Conservation (phyloP, 2,329 filamentous ascomycete genomes). For the Fusarium transvaalense region DNA sequence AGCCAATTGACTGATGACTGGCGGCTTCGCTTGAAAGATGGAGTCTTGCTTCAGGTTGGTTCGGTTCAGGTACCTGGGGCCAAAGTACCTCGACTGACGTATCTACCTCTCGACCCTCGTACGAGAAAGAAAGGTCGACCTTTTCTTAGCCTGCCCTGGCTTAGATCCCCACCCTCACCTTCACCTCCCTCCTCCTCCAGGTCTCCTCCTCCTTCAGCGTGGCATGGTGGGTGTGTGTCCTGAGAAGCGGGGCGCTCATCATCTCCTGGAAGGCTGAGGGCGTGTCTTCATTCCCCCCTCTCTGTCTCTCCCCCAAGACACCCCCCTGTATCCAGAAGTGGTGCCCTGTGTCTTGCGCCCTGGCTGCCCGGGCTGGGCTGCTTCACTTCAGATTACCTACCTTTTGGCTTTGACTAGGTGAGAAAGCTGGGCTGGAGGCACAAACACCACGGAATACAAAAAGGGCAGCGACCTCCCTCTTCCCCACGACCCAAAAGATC, state of each 20-base stretch:
- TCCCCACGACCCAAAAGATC: constrained; percentile 35
- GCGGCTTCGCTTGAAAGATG: neutral
- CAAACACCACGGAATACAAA: constrained; percentile 52
- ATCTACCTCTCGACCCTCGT: constrained; percentile 43
- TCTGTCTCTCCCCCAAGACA: too few species aligned
- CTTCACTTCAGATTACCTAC: constrained; percentile 52
- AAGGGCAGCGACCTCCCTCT: constrained; percentile 50
- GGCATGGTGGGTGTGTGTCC: constrained; percentile 22
- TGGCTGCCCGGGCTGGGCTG: constrained; percentile 46
- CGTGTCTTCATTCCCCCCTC: constrained; percentile 24
- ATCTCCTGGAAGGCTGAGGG: constrained; percentile 35
- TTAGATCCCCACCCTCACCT: constrained; percentile 35
- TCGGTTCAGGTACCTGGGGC: constrained; percentile 33
- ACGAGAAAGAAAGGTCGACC: constrained; percentile 25
- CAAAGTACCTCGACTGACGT: constrained; percentile 48
- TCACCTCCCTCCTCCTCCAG: constrained; percentile 28
- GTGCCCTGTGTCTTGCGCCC: constrained; percentile 48
- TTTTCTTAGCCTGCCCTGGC: constrained; percentile 7
- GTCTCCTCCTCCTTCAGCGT: constrained; percentile 17
- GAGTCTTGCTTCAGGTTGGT: constrained; percentile 39
- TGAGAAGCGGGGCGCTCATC: constrained; percentile 29
- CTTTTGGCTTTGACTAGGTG: constrained; percentile 43
- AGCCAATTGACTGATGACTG: constrained; percentile 13
- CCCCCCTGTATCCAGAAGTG: constrained; percentile 39
- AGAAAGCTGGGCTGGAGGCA: constrained; percentile 42